Evolutionary conservation across 495 filamentous ascomycete genomes (phyloP).

Genomic region (Talaromyces proteolyticus): DNA sequence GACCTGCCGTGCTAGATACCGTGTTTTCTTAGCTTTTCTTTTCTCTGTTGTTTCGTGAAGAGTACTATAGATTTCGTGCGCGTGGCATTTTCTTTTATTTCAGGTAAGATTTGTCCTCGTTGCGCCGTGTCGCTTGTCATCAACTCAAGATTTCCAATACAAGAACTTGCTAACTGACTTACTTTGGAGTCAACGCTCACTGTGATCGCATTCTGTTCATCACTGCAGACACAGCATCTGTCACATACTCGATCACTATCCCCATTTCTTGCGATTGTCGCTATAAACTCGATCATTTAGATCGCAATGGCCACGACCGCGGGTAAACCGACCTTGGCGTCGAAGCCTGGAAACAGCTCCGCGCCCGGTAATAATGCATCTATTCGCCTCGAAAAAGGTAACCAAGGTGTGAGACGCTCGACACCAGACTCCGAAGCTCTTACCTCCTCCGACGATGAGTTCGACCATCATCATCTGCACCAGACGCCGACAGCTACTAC

Average conservation of each 20-base stretch:
- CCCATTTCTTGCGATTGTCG: neutral
- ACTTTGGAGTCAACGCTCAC: neutral
- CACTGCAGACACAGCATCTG: too few relatives aligned
- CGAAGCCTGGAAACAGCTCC: constrained; percentile 29
- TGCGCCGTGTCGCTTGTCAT: neutral
- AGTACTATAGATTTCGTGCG: constrained; percentile 1
- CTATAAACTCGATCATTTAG: too few relatives aligned
- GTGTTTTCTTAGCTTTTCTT: too few relatives aligned
- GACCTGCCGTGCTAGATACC: too few relatives aligned
- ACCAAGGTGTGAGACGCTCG: constrained; percentile 60
- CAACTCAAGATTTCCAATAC: too few relatives aligned
- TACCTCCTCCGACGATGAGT: constrained; percentile 89
- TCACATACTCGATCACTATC: neutral
- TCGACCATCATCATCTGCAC: constrained; percentile 44
- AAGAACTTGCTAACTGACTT: neutral
- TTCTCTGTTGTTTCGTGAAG: neutral
- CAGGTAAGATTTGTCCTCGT: neutral
- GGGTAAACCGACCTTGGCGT: constrained; percentile 23
- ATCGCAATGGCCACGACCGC: constrained; percentile 4
- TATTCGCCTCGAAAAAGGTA: constrained; percentile 66
- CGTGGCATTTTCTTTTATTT: neutral
- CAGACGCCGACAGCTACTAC: constrained; percentile 26
- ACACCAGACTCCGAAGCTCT: constrained; percentile 92
- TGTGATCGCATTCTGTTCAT: too few relatives aligned
- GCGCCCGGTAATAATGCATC: constrained; percentile 43